Percentiles rank a stretch among this genome's conserved stretches.
These are phyloP conservation scores for Ophiostoma perfectum DNA, from an alignment of 2,329 filamentous ascomycete species.

Conservation along the genomic window DNA sequence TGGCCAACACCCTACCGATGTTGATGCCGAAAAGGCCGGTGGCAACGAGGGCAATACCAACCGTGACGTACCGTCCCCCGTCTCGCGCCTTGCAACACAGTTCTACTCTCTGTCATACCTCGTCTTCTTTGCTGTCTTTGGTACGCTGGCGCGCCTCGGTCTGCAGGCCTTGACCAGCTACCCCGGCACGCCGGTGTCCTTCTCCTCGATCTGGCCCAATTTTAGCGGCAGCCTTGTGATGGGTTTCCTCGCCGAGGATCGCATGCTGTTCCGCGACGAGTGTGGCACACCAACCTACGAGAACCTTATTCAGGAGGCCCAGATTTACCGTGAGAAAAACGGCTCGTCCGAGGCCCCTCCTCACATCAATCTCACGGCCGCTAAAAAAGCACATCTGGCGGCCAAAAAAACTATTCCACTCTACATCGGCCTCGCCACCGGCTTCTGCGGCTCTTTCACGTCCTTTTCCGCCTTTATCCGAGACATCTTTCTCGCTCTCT, in stretches of 20 bases:
- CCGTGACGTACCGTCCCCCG: constrained; percentile 17
- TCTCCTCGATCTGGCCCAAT: constrained; percentile 80
- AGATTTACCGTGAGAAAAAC: constrained; percentile 16
- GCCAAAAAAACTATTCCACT: constrained; percentile 79
- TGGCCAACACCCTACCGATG: not conserved
- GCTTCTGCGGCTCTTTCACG: constrained; percentile 67
- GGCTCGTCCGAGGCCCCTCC: not conserved
- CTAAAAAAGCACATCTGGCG: constrained; percentile 54
- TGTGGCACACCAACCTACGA: constrained; percentile 44
- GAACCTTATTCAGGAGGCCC: constrained; percentile 31
- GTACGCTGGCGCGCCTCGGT: constrained; percentile 77
- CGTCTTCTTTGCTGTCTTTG: constrained; percentile 76
- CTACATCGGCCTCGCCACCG: constrained; percentile 64
- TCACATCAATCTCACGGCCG: constrained; percentile 30
- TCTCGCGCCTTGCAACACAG: constrained; percentile 51
- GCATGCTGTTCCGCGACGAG: constrained; percentile 40
- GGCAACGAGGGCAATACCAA: not conserved
- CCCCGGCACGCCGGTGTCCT: constrained; percentile 67
- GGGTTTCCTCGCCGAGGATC: constrained; percentile 61
- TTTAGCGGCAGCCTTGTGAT: constrained; percentile 74
- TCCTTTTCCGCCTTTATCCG: constrained; percentile 65
- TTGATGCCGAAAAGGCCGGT: not conserved
- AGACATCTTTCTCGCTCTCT: constrained; percentile 63
- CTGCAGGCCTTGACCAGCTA: constrained; percentile 75
- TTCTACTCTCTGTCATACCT: constrained; percentile 75